These are phyloP conservation scores for Kurtzmaniella fragi DNA, from an alignment of 805 yeast species.

Conservation along the genomic window DNA sequence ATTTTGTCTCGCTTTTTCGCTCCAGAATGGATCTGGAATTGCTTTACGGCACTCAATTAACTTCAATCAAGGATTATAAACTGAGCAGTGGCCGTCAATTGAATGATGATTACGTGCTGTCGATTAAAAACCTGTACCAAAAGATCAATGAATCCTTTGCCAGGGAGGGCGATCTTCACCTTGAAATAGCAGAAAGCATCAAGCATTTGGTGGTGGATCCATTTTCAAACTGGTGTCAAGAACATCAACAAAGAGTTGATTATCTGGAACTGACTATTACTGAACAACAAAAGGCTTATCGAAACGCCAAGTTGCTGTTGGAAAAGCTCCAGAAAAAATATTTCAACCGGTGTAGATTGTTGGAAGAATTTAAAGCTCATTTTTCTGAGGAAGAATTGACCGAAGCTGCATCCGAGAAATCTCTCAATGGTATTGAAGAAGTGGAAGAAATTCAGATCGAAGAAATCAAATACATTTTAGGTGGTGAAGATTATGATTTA, in stretches of 20 bases:
- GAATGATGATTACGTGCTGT: slow-evolving; percentile 56
- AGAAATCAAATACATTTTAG: slow-evolving; percentile 25
- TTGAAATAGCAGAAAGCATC: slow-evolving; percentile 59
- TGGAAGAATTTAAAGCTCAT: slow-evolving; percentile 58
- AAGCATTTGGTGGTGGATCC: slow-evolving; percentile 60
- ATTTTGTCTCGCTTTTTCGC: slow-evolving; percentile 59
- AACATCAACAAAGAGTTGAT: slow-evolving; percentile 63
- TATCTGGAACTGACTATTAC: slow-evolving; percentile 52
- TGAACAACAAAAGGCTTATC: slow-evolving; percentile 49
- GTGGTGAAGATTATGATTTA: slow-evolving; percentile 13
- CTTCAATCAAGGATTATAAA: slow-evolving; percentile 31
- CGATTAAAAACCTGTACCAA: slow-evolving; percentile 57
- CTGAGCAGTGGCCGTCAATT: slow-evolving; percentile 38
- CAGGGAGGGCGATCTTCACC: slow-evolving; percentile 54
- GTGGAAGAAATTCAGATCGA: slow-evolving; percentile 20
- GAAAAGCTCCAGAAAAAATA: slow-evolving; percentile 62
- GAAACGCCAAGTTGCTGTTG: slow-evolving; percentile 40
- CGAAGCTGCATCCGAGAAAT: slow-evolving; percentile 22
- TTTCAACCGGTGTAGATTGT: slow-evolving; percentile 69
- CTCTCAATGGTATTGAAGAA: slow-evolving; percentile 14
- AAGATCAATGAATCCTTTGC: slow-evolving; percentile 52
- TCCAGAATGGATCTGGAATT: slow-evolving; percentile 71
- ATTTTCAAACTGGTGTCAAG: slow-evolving; percentile 68
- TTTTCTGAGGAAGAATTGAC: slow-evolving; percentile 40
- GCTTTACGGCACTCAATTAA: slow-evolving; percentile 55